Evolutionary conservation across 352 stramenopile species (phyloP).

Genomic region (Phytophthora capsici): DNA sequence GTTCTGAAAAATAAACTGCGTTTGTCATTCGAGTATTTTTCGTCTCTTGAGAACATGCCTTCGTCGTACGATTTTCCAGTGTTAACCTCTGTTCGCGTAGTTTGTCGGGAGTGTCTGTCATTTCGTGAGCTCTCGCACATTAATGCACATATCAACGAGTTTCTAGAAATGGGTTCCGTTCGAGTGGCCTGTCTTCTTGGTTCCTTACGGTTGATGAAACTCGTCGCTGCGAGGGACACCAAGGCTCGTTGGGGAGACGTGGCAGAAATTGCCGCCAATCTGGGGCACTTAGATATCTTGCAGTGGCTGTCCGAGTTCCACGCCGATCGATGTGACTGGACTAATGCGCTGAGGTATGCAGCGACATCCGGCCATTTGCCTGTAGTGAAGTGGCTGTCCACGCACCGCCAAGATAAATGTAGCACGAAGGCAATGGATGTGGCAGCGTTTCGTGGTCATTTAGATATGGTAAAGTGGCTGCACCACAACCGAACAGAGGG

Average conservation of each 20-base stretch:
- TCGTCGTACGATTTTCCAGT: neutral
- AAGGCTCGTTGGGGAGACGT: no score
- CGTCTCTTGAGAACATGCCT: neutral
- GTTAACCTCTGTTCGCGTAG: conserved; percentile 4
- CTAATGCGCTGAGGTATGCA: no score
- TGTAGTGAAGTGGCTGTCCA: no score
- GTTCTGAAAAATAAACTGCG: no score
- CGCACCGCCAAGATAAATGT: no score
- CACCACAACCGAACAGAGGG: conserved; percentile 5
- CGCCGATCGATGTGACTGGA: no score
- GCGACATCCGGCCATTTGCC: no score
- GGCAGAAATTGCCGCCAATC: no score
- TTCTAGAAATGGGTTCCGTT: neutral
- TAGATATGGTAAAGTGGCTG: conserved; percentile 11
- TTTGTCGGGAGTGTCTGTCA: conserved; percentile 11
- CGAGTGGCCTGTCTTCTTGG: no score
- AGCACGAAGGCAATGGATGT: neutral
- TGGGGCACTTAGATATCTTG: neutral
- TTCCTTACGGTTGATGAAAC: no score
- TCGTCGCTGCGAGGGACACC: no score
- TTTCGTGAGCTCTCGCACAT: conserved; percentile 4
- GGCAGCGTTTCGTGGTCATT: conserved; percentile 4
- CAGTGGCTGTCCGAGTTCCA: conserved; percentile 1
- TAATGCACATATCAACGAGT: conserved; percentile 1
- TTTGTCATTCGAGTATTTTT: neutral